These are phyloP conservation scores for Candida railenensis DNA, from an alignment of 805 yeast genomes.

Conservation along the genomic window DNA sequence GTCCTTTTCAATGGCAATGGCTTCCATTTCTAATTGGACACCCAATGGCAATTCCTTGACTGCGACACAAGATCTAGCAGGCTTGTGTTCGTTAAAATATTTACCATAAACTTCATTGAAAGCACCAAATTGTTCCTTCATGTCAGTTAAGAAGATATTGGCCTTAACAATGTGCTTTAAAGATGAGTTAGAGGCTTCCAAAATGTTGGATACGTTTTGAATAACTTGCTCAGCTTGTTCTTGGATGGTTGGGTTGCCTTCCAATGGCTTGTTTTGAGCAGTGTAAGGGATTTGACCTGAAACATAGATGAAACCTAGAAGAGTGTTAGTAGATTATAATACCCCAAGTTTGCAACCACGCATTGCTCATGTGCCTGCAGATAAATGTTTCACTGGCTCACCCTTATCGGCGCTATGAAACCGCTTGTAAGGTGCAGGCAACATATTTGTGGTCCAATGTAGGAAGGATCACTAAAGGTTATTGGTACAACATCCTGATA, in stretches of 20 bases:
- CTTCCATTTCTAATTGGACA: conserved; percentile 87
- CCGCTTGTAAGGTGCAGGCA: too few relatives aligned
- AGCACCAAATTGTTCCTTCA: conserved; percentile 71
- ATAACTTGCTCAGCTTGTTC: conserved; percentile 78
- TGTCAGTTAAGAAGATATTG: conserved; percentile 88
- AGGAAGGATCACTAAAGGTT: too few relatives aligned
- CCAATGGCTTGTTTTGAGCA: conserved; percentile 74
- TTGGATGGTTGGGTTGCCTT: conserved; percentile 62
- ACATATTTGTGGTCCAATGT: too few relatives aligned
- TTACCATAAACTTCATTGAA: conserved; percentile 84
- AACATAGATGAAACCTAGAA: conserved; percentile 73
- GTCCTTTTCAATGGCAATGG: conserved; percentile 72
- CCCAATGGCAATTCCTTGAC: conserved; percentile 89
- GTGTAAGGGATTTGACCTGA: conserved; percentile 96
- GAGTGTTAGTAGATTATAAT: conserved; percentile 10
- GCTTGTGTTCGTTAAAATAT: conserved; percentile 76
- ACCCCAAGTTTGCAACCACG: too few relatives aligned
- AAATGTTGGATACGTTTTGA: conserved; percentile 65
- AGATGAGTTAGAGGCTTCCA: conserved; percentile 82
- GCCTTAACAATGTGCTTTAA: conserved; percentile 84
- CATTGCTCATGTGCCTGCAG: too few relatives aligned
- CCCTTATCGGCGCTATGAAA: too few relatives aligned
- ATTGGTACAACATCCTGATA: too few relatives aligned
- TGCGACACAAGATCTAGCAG: conserved; percentile 98
- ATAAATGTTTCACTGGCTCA: too few relatives aligned